Base-by-base conservation (phyloP, 2,329 filamentous ascomycete species). In the Colletotrichum lupini region DNA sequence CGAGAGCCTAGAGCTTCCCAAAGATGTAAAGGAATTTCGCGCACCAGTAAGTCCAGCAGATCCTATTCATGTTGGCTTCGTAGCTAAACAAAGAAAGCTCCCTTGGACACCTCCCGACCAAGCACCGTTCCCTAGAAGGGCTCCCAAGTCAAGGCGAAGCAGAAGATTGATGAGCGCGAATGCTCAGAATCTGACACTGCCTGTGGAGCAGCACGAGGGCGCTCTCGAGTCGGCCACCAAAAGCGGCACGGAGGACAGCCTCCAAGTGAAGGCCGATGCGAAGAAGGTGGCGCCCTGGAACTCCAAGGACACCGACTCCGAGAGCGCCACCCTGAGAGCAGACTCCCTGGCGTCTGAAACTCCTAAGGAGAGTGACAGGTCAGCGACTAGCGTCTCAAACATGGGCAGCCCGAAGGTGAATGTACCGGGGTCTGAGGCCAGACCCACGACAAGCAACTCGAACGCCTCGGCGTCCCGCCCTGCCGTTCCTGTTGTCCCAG, bases 71-170 rank as follows among this genome's bases (percentile, higher is more conserved):
- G 14, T 14, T 49, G 12, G 37, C 55, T 14, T 4, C n/a, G 14
- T 67, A 30, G 37, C 73, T 74, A 42, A 75, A 24, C 72, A 37
- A 46, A 58, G 14, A 24, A 56, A 91, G 88, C 81, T 92, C 11
- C 90, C 90, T 11, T 92, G 90, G 90, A 77, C 86, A 30, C 91
- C 89, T 0, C 81, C 80, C 37, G 87, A 88, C 4, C 86, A 88
- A 37, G 76, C 81, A 32, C 82, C 84, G 11, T 92, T 90, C 77
- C 90, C 90, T 14, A 77, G 76, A 61, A 79, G 79, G 77, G 78
- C 79, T 35, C 75, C 77, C 12, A 83, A 81, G 53, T 80, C 75
- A 42, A 76, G 68, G 67, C 64, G 67, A 46, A 85, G 83, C 75
- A 87, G 85, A 79, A 87, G 83, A 76, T 80, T 79, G 7, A 75